Conservation (phyloP, 192 early-diverging fungal species). For the Coemansia sp. region DNA sequence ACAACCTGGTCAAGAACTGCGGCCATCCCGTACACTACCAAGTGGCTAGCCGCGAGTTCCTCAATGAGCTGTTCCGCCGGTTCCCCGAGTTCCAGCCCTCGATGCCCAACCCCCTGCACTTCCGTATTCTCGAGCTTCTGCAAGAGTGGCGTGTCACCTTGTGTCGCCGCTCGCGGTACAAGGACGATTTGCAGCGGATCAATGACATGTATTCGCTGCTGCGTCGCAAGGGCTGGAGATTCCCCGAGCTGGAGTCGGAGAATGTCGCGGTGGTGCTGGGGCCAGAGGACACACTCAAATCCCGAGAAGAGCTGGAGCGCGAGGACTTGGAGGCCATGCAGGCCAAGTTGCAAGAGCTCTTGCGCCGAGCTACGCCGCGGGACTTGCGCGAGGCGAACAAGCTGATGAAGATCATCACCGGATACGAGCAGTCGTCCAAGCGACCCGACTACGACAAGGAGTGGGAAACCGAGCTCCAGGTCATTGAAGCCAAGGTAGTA, state of each 20-base stretch:
- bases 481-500: conserved; percentile 72
- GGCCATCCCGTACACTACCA: conserved; percentile 97
- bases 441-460: conserved; percentile 77
- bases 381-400: conserved; percentile 96
- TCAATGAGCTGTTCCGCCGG: conserved; percentile 90
- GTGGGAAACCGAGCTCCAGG: conserved; percentile 77
- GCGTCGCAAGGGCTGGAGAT: conserved; percentile 74
- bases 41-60: conserved; percentile 93
- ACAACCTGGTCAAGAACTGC: conserved; percentile 99
- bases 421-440: conserved; percentile 76
- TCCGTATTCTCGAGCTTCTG: conserved; percentile 87
- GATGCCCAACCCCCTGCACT: conserved; percentile 71
- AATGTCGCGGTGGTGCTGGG: conserved; percentile 49
- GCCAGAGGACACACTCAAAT: conserved; percentile 67
- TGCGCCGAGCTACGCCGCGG: conserved; percentile 89
- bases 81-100: conserved; percentile 87
- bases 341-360: conserved; percentile 92
- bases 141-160: conserved; percentile 94
- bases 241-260: conserved; percentile 43
- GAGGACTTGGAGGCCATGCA: conserved; percentile 76
- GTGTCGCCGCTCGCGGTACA: conserved; percentile 84
- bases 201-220: conserved; percentile 93
- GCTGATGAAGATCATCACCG: conserved; percentile 97
- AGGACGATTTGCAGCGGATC: conserved; percentile 92
- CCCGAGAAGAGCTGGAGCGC: conserved; percentile 91